Conservation (phyloP, 176 grass and related monocot genomes). For the Stipa capillata region DNA sequence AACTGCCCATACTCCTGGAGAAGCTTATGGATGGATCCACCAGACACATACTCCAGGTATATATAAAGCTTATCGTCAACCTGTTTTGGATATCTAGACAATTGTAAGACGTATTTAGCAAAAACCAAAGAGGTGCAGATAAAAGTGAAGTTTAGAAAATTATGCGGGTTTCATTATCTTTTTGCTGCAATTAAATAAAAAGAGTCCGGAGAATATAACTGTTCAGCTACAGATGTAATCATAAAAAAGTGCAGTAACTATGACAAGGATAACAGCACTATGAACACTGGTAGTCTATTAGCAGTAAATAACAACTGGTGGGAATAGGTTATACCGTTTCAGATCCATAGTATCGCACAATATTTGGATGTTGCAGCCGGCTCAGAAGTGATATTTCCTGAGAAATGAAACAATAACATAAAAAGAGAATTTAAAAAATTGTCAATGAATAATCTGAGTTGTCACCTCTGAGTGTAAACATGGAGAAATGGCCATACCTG, state of each 20-base stretch:
- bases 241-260: neutral
- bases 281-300: neutral
- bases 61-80: constrained; percentile 96
- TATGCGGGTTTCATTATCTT: neutral
- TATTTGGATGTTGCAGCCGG: constrained; percentile 86
- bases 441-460: neutral
- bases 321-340: constrained; percentile 71
- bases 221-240: neutral
- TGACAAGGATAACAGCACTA: neutral
- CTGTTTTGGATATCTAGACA: constrained; percentile 34
- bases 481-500: constrained; percentile 52
- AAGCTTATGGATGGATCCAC: constrained; percentile 98
- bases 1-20: constrained; percentile 92
- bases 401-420: constrained; percentile 27
- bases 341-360: constrained; percentile 93
- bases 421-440: constrained; percentile 18
- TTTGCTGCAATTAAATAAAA: neutral
- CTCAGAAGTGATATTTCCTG: constrained; percentile 99
- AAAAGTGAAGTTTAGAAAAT: neutral
- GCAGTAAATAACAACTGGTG: constrained; percentile 8
- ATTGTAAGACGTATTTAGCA: neutral
- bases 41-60: constrained; percentile 97
- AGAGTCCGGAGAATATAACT: neutral
- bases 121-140: constrained; percentile 3
- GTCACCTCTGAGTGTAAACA: neutral